Conservation (phyloP, 2,329 filamentous ascomycete genomes). For the Albophoma yamanashiensis region DNA sequence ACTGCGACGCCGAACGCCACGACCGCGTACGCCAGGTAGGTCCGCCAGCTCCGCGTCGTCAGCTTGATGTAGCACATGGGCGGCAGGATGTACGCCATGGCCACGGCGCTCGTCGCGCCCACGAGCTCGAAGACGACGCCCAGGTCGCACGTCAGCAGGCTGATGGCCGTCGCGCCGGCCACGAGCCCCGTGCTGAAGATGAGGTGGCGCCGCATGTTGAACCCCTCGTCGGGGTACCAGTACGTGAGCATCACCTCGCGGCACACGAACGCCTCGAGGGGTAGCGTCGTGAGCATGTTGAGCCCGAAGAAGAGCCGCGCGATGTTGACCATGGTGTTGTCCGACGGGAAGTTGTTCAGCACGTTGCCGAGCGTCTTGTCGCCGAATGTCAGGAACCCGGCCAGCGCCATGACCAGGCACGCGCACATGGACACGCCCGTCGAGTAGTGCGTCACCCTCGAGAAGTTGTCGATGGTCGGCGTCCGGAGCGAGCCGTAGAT, state of each 20-base stretch:
- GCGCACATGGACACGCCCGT: constrained; percentile 85
- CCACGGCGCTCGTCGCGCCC: constrained; percentile 87
- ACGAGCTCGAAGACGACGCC: constrained; percentile 94
- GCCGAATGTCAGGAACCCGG: constrained; percentile 88
- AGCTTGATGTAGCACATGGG: constrained; percentile 93
- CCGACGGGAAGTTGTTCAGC: constrained; percentile 88
- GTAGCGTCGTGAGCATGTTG: constrained; percentile 97
- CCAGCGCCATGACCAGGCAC: constrained; percentile 78
- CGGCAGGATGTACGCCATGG: constrained; percentile 88
- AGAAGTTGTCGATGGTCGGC: constrained; percentile 91
- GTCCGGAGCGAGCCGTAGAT: constrained; percentile 94
- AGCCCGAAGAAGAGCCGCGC: constrained; percentile 91
- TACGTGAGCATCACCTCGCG: constrained; percentile 93
- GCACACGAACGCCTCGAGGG: constrained; percentile 95
- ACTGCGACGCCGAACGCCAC: constrained; percentile 71
- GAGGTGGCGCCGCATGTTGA: constrained; percentile 74
- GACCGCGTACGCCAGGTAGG: constrained; percentile 58
- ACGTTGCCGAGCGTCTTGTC: constrained; percentile 90
- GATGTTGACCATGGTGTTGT: constrained; percentile 90
- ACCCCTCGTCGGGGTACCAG: constrained; percentile 57
- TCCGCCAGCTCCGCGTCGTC: constrained; percentile 65
- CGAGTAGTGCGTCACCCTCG: constrained; percentile 86
- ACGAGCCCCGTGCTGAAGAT: constrained; percentile 79
- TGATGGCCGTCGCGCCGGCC: constrained; percentile 64
- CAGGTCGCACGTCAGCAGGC: constrained; percentile 82